phyloP scores from a whole-genome alignment of 2,329 filamentous ascomycete species.

The Colletotrichum lupini region DNA sequence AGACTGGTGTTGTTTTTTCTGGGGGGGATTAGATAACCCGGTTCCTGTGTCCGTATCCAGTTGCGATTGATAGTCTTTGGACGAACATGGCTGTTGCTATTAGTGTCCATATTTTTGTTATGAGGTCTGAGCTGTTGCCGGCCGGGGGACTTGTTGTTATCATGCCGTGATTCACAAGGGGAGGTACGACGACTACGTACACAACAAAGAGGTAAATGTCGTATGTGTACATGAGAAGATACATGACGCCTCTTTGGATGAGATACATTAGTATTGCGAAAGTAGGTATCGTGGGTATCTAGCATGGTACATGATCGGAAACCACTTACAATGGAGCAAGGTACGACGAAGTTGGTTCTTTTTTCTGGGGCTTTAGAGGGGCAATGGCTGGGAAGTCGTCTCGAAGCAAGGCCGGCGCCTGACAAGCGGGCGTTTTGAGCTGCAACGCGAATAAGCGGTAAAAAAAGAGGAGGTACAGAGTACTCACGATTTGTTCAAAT shows the following conservation, averaged over 20 bases:
- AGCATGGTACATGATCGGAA: background rate
- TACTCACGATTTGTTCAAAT: conserved; percentile 15
- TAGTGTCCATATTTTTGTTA: background rate
- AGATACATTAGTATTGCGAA: background rate
- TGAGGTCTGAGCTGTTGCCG: background rate
- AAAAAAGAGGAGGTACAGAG: conserved; percentile 7
- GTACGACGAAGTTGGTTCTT: background rate
- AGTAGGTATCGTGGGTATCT: background rate
- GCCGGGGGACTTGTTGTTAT: conserved; percentile 5
- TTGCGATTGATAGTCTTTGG: conserved; percentile 21
- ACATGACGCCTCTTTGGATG: background rate
- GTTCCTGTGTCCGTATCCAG: background rate
- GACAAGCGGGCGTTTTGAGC: conserved; percentile 32
- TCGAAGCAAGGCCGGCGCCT: conserved; percentile 20
- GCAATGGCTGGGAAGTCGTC: background rate
- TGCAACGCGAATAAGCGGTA: conserved; percentile 34
- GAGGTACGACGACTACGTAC: background rate
- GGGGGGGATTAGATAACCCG: background rate
- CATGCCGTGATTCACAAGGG: conserved; percentile 1
- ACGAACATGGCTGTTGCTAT: conserved; percentile 12
- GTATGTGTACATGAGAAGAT: background rate
- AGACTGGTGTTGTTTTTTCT: background rate
- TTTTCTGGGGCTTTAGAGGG: background rate
- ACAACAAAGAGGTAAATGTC: background rate
- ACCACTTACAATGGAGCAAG: background rate